phyloP scores from a whole-genome alignment of 1,284 basidiomycete species.

The Xanthoconium separans region DNA sequence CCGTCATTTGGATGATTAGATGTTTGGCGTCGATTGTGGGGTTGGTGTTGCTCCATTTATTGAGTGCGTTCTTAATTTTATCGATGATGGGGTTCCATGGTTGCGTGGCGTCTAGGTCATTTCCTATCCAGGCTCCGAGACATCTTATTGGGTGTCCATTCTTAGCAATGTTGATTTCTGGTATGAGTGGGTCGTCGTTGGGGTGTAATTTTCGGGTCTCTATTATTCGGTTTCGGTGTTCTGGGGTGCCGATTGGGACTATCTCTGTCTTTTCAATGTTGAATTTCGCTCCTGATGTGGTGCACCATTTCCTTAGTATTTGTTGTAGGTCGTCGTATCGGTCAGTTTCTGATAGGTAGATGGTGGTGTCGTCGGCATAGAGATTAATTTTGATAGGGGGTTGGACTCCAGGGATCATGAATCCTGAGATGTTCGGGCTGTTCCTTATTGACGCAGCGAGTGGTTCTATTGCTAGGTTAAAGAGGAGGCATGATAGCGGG shows the following conservation, averaged over 20 bases:
- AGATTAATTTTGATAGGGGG: not conserved
- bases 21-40: too few species aligned
- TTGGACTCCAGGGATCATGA: not conserved
- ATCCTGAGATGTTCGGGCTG: not conserved
- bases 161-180: conserved; percentile 1
- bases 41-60: too few species aligned
- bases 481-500: not conserved
- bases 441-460: not conserved
- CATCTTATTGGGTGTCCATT: not conserved
- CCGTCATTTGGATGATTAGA: too few species aligned
- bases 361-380: conserved; percentile 16
- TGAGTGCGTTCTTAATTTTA: too few species aligned
- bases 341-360: conserved; percentile 12
- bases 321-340: not conserved
- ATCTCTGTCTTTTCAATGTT: conserved; percentile 19
- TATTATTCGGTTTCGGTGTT: too few species aligned
- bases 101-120: too few species aligned
- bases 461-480: not conserved
- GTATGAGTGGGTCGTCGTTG: too few species aligned
- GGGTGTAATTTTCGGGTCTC: too few species aligned
- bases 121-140: conserved; percentile 16
- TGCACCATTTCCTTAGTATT: conserved; percentile 3
- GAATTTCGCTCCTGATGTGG: conserved; percentile 10
- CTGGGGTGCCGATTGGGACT: conserved; percentile 11
- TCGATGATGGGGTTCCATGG: too few species aligned